Base-by-base conservation (phyloP, 306 rosid species). In the Senna siamea region DNA sequence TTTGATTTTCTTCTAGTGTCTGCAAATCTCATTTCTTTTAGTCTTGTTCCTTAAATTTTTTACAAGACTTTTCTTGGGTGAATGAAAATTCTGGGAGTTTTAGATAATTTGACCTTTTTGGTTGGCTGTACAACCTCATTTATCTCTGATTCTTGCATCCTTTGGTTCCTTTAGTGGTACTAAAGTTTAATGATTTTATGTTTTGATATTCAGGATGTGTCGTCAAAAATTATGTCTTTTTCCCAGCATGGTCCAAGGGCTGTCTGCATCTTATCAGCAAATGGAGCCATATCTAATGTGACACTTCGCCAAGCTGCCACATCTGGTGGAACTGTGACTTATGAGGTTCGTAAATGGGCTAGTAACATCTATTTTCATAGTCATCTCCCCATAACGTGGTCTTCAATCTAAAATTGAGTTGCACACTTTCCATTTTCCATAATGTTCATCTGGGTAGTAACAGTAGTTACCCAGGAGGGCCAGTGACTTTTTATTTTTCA, bases 281-380 rank as follows among this genome's bases (percentile, higher is more conserved):
- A 67, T 72, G 96, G 98, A 70, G 75, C 89, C 67, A 82, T 92
- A 69, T 92, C 96, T 9, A 87, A 84, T 70, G 96, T 88, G 62
- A 88, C 94, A 26, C 90, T 92, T 41, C 85, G 87, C 38, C 96
- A 86, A 64, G 84, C 86, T 6, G 76, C 89, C 68, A 73, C 90
- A 43, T 77, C 93, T 76, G 96, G 89, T 62, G 93, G 92, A 82
- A 77, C 88, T 43, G 93, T 89, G n/a, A 88, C 96, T 17, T 92
- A 89, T 22, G 98, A 92, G 98, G 98, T 92, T 86, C 58, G 76
- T 79, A 58, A n/a, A 65, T 26, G 7, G 59, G 52, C 48, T 70
- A 20, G n/a, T 60, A 66, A 53, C 15, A 41, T 66, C 58, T 73
- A 26, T 62, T 53, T 55, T 58, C 8, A 50, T 66, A 26, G 37